Evolutionary conservation across 495 filamentous ascomycete genomes (phyloP), one percentile per base, ranked within the genome.

Genomic region (Podospora australis): DNA sequence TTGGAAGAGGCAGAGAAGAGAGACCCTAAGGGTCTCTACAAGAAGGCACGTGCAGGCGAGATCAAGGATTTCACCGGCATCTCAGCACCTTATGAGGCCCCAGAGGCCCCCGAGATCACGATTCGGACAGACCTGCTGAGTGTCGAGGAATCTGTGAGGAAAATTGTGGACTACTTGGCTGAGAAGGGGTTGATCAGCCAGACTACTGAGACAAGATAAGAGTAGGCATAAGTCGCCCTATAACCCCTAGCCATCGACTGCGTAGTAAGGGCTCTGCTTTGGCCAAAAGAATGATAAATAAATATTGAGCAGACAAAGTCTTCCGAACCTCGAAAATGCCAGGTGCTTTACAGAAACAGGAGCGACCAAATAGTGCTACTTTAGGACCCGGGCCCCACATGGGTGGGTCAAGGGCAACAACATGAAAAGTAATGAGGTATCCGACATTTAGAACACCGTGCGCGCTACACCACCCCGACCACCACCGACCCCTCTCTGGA

Each of bases 61-160:
- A 96, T 97, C 62, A 91, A 91, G 74, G 90, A 97, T 55, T 98
- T 98, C 62, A 98, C 92, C 10, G 94, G 92, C 8, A 88, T 98
- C 50, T 83, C 78, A 42, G 88, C 90, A 23, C 92, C 92, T 4
- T 98, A 98, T 68, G 92, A 98, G 78, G 85, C 78, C 39, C 94
- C 92, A 17, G 80, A 82, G 65, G 77, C 79, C 48, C 80, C 92
- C 7, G 92, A 98, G 77, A 83, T 97, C 52, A 81, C 82, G 54
- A 83, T 98, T 54, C 74, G 77, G 66, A 91, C 84, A 29, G 78
- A 84, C 47, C 75, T 88, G 71, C 70, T 81, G 55, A 82, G 79
- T 20, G 83, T 97, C 6, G 81, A 89, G 73, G 87, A 95, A 65
- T 87, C 86, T 47, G 90, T 97, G 13, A 73, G 65, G 56, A 75